Conservation (phyloP, 176 grass and related monocot genomes). For the Luzula sylvatica region DNA sequence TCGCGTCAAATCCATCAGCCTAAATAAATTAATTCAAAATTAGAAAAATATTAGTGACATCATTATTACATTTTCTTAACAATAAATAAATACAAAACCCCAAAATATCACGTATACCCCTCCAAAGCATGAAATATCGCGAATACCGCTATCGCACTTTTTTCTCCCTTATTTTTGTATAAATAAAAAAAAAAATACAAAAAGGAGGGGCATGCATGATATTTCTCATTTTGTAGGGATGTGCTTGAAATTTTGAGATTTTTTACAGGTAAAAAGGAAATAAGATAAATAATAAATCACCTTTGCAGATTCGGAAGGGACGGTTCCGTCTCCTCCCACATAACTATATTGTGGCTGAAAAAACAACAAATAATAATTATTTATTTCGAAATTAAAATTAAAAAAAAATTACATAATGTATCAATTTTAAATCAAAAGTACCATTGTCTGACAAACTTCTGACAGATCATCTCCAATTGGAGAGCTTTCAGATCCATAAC, state of each 20-base stretch:
- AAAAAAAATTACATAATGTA: too few relatives aligned
- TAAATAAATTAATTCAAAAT: conserved; percentile 9
- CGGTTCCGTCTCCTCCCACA: conserved; percentile 90
- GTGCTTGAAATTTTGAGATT: background rate
- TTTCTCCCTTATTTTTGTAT: too few relatives aligned
- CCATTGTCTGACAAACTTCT: conserved; percentile 76
- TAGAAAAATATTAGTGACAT: background rate
- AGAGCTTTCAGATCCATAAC: conserved; percentile 86
- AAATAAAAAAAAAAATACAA: too few relatives aligned
- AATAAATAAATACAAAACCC: too few relatives aligned
- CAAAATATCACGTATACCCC: too few relatives aligned
- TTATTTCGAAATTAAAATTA: conserved; percentile 14
- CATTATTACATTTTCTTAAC: background rate
- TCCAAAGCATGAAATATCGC: too few relatives aligned
- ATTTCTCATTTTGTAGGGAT: too few relatives aligned
- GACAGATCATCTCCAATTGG: conserved; percentile 67
- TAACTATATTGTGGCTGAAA: conserved; percentile 67
- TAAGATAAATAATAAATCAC: conserved; percentile 16
- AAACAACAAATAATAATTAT: conserved; percentile 18
- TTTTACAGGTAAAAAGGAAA: background rate
- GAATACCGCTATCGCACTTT: too few relatives aligned
- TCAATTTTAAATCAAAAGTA: conserved; percentile 33
- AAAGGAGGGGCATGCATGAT: too few relatives aligned
- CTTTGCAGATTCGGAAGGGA: conserved; percentile 70
- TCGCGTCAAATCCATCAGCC: conserved; percentile 74